Evolutionary conservation across 2,329 filamentous ascomycete genomes (phyloP).

Genomic region (Claviceps pusilla): DNA sequence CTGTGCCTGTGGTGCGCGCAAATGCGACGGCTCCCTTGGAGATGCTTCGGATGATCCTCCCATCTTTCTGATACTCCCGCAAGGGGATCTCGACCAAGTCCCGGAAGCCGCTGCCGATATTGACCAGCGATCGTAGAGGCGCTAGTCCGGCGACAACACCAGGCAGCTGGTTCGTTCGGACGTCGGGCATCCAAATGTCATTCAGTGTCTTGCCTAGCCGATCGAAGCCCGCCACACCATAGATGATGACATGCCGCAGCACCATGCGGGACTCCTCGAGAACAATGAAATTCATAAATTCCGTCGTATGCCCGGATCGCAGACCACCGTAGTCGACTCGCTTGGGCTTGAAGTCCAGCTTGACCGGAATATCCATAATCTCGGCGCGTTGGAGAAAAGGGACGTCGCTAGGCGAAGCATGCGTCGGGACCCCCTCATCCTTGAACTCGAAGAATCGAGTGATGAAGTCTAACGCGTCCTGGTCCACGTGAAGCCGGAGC

Average conservation of each 20-base stretch:
- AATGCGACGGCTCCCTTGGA: constrained; percentile 83
- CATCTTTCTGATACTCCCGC: constrained; percentile 85
- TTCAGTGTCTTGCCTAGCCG: constrained; percentile 79
- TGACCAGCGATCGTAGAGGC: constrained; percentile 78
- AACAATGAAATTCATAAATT: constrained; percentile 97
- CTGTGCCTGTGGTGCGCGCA: constrained; percentile 82
- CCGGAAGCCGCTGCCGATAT: constrained; percentile 73
- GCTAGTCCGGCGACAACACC: constrained; percentile 78
- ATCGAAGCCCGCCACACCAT: constrained; percentile 83
- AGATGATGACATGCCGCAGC: constrained; percentile 78
- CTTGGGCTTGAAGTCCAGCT: constrained; percentile 92
- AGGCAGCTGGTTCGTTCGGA: constrained; percentile 76
- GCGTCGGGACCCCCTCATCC: constrained; percentile 47
- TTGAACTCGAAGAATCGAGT: constrained; percentile 97
- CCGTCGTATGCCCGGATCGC: constrained; percentile 82
- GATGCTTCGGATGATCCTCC: constrained; percentile 78
- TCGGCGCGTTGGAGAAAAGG: constrained; percentile 86
- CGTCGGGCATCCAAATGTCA: constrained; percentile 91
- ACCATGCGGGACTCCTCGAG: constrained; percentile 79
- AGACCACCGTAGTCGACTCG: constrained; percentile 90
- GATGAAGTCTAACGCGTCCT: constrained; percentile 93
- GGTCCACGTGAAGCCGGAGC: constrained; percentile 82
- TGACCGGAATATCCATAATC: constrained; percentile 67
- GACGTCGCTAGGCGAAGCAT: constrained; percentile 50
- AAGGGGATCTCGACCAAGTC: constrained; percentile 83